phyloP scores from a whole-genome alignment of 306 rosid genomes.

The Dicorynia guianensis region DNA sequence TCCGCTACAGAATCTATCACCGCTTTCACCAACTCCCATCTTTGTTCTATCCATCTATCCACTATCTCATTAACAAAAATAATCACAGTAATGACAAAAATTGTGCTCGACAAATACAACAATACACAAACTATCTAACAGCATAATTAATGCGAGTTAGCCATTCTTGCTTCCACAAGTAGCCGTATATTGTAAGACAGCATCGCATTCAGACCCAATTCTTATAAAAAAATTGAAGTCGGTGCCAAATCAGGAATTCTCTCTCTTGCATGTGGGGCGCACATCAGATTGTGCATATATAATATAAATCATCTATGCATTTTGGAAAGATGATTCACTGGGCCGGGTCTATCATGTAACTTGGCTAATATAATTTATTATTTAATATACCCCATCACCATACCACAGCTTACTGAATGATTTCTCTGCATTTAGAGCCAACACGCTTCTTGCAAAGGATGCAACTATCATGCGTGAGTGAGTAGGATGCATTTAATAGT shows the following conservation, averaged over 20 bases:
- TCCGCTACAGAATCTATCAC: slow-evolving; percentile 12
- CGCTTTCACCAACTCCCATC: slow-evolving; percentile 26
- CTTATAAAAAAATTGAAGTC: neutral
- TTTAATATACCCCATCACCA: too few relatives aligned
- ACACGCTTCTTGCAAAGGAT: neutral
- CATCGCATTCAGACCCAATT: neutral
- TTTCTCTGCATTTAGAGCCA: neutral
- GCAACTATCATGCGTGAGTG: neutral
- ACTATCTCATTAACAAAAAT: neutral
- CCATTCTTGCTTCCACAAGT: neutral
- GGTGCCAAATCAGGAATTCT: neutral
- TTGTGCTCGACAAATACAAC: slow-evolving; percentile 4
- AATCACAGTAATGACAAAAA: neutral
- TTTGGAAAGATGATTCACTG: too few relatives aligned
- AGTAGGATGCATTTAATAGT: slow-evolving; percentile 34
- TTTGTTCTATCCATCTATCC: slow-evolving; percentile 16
- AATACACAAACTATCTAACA: neutral
- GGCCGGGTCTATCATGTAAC: too few relatives aligned
- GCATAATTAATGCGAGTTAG: neutral
- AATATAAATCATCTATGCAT: neutral
- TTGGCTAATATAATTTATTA: too few relatives aligned
- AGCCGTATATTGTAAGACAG: neutral
- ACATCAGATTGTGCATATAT: neutral
- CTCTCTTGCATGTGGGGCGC: slow-evolving; percentile 3
- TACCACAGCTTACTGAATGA: too few relatives aligned